Conservation (phyloP, 495 filamentous ascomycete species). For the Tirmania nivea region DNA sequence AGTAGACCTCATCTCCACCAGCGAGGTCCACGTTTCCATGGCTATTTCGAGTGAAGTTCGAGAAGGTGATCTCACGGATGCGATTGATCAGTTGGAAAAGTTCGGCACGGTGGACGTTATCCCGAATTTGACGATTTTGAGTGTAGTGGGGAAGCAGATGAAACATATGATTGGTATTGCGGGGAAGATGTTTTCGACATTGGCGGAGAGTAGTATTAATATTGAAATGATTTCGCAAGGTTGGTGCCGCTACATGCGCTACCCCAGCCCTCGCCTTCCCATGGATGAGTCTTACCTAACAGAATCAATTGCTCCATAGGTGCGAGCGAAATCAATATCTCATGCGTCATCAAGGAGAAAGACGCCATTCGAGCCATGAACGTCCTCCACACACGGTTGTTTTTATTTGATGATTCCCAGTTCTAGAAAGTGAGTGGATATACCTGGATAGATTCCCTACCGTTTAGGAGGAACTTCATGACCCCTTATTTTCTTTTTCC, state of each 20-base stretch:
- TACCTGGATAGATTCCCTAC: not conserved
- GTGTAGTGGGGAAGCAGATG: slow-evolving; percentile 79
- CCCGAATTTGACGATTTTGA: slow-evolving; percentile 74
- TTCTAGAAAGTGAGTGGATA: not conserved
- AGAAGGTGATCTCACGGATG: slow-evolving; percentile 37
- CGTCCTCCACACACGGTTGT: slow-evolving; percentile 82
- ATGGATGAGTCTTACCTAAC: not conserved
- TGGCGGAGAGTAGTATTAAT: slow-evolving; percentile 74
- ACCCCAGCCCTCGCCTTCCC: not conserved
- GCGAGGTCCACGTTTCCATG: slow-evolving; percentile 88
- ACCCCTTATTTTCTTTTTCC: not conserved
- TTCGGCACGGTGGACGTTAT: slow-evolving; percentile 74
- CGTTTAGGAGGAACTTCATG: not conserved
- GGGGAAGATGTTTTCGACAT: slow-evolving; percentile 69
- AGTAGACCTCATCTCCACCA: slow-evolving; percentile 83
- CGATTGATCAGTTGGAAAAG: slow-evolving; percentile 44
- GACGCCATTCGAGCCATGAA: slow-evolving; percentile 83
- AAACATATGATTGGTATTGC: slow-evolving; percentile 84
- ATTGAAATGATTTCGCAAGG: slow-evolving; percentile 97
- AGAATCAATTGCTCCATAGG: slow-evolving; percentile 22
- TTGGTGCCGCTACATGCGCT: slow-evolving; percentile 22
- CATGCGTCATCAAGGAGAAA: slow-evolving; percentile 79
- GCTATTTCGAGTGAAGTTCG: slow-evolving; percentile 37
- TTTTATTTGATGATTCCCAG: slow-evolving; percentile 22
- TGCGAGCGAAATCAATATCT: slow-evolving; percentile 96